phyloP scores from a whole-genome alignment of 1,284 basidiomycete genomes.

The Ceratobasidium sp. region DNA sequence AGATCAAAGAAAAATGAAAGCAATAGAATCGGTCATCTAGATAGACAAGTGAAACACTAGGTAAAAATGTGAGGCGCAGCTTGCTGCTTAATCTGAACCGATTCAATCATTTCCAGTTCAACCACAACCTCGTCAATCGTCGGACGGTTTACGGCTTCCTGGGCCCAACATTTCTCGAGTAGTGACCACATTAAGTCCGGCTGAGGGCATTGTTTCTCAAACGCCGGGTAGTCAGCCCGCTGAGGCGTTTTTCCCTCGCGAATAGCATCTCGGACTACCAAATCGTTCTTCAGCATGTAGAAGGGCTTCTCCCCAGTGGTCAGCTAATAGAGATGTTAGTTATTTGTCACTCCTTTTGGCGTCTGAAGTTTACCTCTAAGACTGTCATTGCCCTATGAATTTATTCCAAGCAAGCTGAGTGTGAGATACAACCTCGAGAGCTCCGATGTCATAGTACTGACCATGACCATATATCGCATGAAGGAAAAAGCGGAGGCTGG shows the following conservation, averaged over 20 bases:
- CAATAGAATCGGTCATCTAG: no score
- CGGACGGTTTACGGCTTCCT: neutral
- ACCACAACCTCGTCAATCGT: neutral
- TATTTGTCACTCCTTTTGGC: neutral
- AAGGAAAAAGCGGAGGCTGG: neutral
- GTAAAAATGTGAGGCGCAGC: neutral
- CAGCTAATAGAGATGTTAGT: neutral
- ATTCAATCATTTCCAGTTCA: conserved; percentile 2
- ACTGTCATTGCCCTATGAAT: conserved; percentile 19
- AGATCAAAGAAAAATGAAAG: no score
- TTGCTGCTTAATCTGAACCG: neutral
- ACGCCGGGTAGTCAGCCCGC: neutral
- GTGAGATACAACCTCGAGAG: neutral
- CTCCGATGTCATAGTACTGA: neutral
- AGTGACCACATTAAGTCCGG: conserved; percentile 12
- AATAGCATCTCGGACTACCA: neutral
- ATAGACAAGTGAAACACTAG: no score
- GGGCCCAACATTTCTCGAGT: conserved; percentile 15
- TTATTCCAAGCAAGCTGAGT: neutral
- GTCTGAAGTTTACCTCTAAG: neutral
- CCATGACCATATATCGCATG: conserved; percentile 27
- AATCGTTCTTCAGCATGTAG: neutral
- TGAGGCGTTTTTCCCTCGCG: neutral
- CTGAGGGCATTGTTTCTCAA: conserved; percentile 4
- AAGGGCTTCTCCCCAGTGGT: conserved; percentile 1